phyloP scores from a whole-genome alignment of 75 land plant species.

The Pinus taeda region DNA sequence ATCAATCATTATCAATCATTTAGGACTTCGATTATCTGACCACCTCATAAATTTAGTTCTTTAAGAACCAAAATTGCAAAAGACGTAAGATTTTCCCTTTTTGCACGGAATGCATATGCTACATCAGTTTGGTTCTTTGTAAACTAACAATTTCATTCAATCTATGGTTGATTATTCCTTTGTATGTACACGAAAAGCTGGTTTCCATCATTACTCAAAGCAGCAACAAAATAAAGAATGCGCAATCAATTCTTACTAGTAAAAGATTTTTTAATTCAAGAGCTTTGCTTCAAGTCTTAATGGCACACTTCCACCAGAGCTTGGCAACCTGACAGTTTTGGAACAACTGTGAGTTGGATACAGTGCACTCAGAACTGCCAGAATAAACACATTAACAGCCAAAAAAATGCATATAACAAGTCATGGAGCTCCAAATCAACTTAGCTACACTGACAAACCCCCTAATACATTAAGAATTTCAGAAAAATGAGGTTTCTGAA shows the following conservation, averaged over 20 bases:
- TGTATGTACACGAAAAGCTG: not conserved
- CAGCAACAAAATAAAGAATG: not conserved
- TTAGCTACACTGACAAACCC: conserved; percentile 2
- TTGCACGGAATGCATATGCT: too few species aligned
- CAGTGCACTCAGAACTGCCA: too few species aligned
- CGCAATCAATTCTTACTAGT: not conserved
- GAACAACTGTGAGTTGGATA: conserved; percentile 14
- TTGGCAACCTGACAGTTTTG: conserved; percentile 27
- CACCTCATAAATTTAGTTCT: too few species aligned
- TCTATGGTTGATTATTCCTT: not conserved
- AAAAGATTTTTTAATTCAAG: conserved; percentile 10
- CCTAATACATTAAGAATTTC: conserved; percentile 54
- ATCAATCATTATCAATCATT: too few species aligned
- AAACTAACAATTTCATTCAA: not conserved
- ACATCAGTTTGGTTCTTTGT: not conserved
- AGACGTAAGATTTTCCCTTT: too few species aligned
- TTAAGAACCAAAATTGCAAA: too few species aligned
- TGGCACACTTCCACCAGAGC: conserved; percentile 28
- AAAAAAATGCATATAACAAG: too few species aligned
- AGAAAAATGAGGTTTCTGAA: conserved; percentile 63
- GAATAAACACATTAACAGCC: too few species aligned
- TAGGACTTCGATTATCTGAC: too few species aligned
- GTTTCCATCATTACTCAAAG: not conserved
- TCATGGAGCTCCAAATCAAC: too few species aligned
- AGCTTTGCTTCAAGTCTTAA: conserved; percentile 36